phyloP scores from a whole-genome alignment of 2,329 filamentous ascomycete species.

The Cercospora zeina region DNA sequence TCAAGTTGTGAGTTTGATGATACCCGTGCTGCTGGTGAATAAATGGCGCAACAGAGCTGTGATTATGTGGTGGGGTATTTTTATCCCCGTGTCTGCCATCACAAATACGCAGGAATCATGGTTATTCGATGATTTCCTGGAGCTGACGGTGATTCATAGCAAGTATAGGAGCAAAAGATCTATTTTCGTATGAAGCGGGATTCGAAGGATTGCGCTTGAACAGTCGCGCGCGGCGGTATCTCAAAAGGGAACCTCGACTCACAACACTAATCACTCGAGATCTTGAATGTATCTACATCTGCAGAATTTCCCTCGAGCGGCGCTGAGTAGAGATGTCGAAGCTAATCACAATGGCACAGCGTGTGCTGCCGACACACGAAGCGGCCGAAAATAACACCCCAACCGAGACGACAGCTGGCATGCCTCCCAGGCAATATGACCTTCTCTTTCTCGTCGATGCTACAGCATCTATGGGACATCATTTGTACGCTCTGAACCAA shows the following conservation, averaged over 20 bases:
- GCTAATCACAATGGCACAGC: not conserved
- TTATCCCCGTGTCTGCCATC: not conserved
- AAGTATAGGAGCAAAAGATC: not conserved
- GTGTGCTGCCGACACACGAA: not conserved
- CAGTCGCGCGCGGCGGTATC: not conserved
- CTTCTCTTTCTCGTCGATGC: constrained; percentile 26
- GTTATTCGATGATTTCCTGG: too few relatives aligned
- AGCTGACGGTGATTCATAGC: not conserved
- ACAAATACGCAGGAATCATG: not conserved
- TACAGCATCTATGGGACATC: constrained; percentile 21
- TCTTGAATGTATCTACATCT: not conserved
- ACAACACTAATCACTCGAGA: constrained; percentile 1
- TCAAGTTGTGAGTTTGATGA: not conserved
- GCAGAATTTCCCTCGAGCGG: not conserved
- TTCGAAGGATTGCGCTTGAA: not conserved
- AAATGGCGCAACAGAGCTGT: not conserved
- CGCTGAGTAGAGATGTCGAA: not conserved
- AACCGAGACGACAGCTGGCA: not conserved
- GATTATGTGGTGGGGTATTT: not conserved
- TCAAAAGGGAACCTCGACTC: constrained; percentile 8
- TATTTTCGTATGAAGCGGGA: not conserved
- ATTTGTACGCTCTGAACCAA: constrained; percentile 18
- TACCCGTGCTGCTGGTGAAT: not conserved
- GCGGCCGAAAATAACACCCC: not conserved
- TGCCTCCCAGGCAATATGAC: constrained; percentile 6